A percentile compares a stretch with the other conserved stretches of the same genome.
phyloP scores from a whole-genome alignment of 208 protist genomes.

The Trypanosoma avium region DNA sequence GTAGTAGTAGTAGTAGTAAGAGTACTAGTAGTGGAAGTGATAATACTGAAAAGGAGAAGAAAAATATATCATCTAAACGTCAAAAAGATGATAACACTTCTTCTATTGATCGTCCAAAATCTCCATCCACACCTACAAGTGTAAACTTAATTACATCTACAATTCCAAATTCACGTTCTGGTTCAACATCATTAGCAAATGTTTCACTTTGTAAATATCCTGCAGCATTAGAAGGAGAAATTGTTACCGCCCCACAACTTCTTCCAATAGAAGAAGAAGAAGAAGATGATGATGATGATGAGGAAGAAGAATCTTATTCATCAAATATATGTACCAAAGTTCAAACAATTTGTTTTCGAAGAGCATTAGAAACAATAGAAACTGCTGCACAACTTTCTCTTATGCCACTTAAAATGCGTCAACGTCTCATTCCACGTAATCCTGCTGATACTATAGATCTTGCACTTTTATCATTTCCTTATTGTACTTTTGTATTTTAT shows the following conservation, averaged over 20 bases:
- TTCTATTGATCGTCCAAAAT: background rate
- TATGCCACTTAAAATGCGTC: constrained; percentile 28
- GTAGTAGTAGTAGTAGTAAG: no score
- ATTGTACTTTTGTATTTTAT: constrained; percentile 87
- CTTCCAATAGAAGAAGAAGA: background rate
- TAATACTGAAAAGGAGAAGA: background rate
- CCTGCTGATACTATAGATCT: constrained; percentile 82
- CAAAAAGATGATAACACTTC: background rate
- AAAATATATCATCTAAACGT: background rate
- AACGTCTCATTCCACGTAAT: constrained; percentile 51
- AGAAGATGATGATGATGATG: background rate
- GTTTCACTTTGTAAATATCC: constrained; percentile 72
- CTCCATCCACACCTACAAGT: background rate
- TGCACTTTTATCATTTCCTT: constrained; percentile 63
- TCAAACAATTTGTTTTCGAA: constrained; percentile 50
- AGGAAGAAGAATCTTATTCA: background rate
- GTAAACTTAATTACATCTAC: background rate
- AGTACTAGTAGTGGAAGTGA: background rate
- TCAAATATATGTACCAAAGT: constrained; percentile 32
- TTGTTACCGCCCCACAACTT: background rate
- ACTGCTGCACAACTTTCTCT: constrained; percentile 53
- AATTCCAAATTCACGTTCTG: background rate
- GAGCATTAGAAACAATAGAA: constrained; percentile 78
- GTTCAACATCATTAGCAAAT: constrained; percentile 41
- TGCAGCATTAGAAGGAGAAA: constrained; percentile 50